Percentiles rank a stretch among this genome's conserved stretches.
Conservation (phyloP, 116 monocot species). For the Zostera marina region DNA sequence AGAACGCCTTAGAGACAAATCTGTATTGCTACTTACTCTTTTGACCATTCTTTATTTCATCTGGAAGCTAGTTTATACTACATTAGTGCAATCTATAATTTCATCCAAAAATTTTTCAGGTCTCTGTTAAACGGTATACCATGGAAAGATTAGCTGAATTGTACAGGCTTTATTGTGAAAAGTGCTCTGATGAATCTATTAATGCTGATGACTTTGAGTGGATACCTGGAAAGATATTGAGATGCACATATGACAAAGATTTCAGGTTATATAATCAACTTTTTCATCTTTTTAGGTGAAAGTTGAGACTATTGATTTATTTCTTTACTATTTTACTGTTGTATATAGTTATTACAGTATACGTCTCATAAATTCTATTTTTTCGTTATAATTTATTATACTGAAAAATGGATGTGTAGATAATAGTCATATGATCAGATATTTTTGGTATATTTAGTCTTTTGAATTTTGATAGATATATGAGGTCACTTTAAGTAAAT, state of each 20-base stretch:
- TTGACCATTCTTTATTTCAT: not conserved
- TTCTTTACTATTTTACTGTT: no score
- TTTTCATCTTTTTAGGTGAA: no score
- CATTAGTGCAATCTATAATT: constrained; percentile 1
- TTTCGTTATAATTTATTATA: not conserved
- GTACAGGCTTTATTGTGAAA: constrained; percentile 48
- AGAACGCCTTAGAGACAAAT: constrained; percentile 95
- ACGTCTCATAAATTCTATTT: not conserved
- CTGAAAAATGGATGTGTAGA: not conserved
- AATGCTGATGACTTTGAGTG: constrained; percentile 50
- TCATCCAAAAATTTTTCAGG: constrained; percentile 22
- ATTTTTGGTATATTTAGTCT: not conserved
- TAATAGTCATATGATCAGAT: not conserved
- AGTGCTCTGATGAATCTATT: constrained; percentile 28
- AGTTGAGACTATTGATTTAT: no score
- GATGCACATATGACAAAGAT: constrained; percentile 96
- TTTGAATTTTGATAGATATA: not conserved
- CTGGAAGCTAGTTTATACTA: constrained; percentile 3
- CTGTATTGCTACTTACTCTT: constrained; percentile 33
- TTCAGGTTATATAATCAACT: constrained; percentile 43
- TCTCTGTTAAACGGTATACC: constrained; percentile 69
- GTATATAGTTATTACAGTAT: no score
- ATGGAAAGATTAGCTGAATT: constrained; percentile 81
- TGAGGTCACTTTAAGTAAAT: not conserved
- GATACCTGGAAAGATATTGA: constrained; percentile 94